phyloP scores from a whole-genome alignment of 1,284 basidiomycete species.

The Xanthoconium separans region DNA sequence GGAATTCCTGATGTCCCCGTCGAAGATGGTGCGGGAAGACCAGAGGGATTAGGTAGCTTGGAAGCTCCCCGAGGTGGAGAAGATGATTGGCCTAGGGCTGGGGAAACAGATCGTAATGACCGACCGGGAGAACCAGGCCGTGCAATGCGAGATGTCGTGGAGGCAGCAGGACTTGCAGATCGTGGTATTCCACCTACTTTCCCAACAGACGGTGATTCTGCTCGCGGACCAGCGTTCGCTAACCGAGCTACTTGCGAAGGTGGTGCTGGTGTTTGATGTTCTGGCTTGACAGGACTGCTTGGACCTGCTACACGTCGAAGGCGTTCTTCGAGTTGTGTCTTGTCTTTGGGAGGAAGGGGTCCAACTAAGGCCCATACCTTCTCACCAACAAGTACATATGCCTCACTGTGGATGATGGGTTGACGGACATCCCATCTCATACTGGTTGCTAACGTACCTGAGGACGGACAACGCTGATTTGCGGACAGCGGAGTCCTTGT shows the following conservation, averaged over 20 bases:
- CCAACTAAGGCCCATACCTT: constrained; percentile 84
- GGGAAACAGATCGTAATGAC: constrained; percentile 51
- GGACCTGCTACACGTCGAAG: constrained; percentile 78
- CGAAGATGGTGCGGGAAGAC: constrained; percentile 33
- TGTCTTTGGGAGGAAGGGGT: constrained; percentile 78
- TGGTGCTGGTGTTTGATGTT: constrained; percentile 35
- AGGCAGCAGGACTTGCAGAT: constrained; percentile 62
- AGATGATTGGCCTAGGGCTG: constrained; percentile 43
- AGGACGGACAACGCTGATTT: constrained; percentile 79
- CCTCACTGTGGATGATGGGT: constrained; percentile 54
- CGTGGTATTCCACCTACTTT: constrained; percentile 48
- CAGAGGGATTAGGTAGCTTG: constrained; percentile 23
- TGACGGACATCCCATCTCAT: neutral
- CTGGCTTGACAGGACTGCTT: constrained; percentile 49
- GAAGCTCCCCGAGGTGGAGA: constrained; percentile 43
- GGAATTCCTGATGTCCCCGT: constrained; percentile 32
- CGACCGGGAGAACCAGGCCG: constrained; percentile 63
- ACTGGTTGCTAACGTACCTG: constrained; percentile 45
- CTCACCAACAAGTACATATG: constrained; percentile 82
- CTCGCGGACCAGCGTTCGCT: constrained; percentile 45
- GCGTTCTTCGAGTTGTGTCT: constrained; percentile 88
- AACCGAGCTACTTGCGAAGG: constrained; percentile 54
- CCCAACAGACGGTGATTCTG: constrained; percentile 55
- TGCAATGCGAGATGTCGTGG: constrained; percentile 50
- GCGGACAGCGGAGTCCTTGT: constrained; percentile 85